These are phyloP conservation scores for Penicillium ucsense DNA, from an alignment of 495 filamentous ascomycete species.

Conservation along the genomic window DNA sequence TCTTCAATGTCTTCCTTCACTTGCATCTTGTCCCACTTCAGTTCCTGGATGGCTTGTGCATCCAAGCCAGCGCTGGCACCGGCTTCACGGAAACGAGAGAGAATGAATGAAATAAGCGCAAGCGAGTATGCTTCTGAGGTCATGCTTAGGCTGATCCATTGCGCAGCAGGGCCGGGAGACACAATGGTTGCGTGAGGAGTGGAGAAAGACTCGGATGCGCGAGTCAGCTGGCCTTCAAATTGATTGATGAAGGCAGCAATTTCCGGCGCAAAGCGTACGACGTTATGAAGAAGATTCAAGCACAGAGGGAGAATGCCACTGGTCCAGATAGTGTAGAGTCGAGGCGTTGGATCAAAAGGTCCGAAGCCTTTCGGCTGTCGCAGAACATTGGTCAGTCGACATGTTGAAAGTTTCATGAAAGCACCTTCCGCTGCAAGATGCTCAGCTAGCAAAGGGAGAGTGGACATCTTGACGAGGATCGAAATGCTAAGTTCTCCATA, in stretches of 20 bases:
- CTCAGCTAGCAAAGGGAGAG: constrained; percentile 73
- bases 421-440: constrained; percentile 79
- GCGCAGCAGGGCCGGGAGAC: constrained; percentile 23
- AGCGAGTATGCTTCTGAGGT: constrained; percentile 69
- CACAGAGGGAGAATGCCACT: constrained; percentile 78
- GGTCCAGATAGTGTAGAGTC: constrained; percentile 75
- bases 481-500: constrained; percentile 83
- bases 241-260: constrained; percentile 78
- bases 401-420: constrained; percentile 65
- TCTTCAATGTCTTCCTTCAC: constrained; percentile 73
- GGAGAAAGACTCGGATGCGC: constrained; percentile 52
- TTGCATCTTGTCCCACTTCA: constrained; percentile 60
- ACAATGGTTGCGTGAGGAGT: constrained; percentile 26
- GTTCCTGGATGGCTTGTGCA: constrained; percentile 48
- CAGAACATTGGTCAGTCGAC: constrained; percentile 62
- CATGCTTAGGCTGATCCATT: constrained; percentile 56
- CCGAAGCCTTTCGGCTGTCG: constrained; percentile 56
- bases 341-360: constrained; percentile 51
- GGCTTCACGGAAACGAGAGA: constrained; percentile 50
- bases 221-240: constrained; percentile 62
- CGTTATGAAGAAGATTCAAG: constrained; percentile 77
- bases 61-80: constrained; percentile 49
- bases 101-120: constrained; percentile 57
- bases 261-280: constrained; percentile 72
- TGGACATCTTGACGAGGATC: constrained; percentile 81